phyloP scores from a whole-genome alignment of 768 basidiomycete genomes.

The Mycena olivaceomarginata region DNA sequence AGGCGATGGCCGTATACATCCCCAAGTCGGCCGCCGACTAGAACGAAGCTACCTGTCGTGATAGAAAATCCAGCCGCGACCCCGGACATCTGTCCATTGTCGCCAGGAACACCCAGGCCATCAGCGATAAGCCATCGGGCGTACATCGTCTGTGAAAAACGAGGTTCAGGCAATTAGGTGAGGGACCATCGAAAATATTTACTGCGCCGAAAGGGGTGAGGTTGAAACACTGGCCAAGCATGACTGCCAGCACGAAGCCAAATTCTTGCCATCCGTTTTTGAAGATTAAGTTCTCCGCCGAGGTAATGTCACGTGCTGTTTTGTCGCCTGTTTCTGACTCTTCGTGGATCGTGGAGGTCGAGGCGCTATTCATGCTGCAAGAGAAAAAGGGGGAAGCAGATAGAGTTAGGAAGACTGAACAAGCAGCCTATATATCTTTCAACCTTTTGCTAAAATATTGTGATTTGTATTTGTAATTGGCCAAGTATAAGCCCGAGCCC shows the following conservation, averaged over 20 bases:
- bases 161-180: not conserved
- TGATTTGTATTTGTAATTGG: no score
- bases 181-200: not conserved
- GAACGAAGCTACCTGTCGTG: conserved; percentile 29
- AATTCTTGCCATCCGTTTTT: conserved; percentile 30
- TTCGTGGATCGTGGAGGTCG: no score
- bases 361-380: no score
- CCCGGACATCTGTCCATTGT: conserved; percentile 12
- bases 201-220: conserved; percentile 26
- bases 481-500: no score
- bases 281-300: not conserved
- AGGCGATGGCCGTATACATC: conserved; percentile 10
- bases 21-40: conserved; percentile 25
- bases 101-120: no score
- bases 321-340: no score
- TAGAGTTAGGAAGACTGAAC: no score
- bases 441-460: no score
- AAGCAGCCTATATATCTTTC: no score
- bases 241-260: conserved; percentile 25
- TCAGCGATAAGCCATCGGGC: no score
- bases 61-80: conserved; percentile 22
- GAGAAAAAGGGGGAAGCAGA: no score
- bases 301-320: no score
- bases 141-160: conserved; percentile 6
- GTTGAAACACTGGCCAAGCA: conserved; percentile 30